A percentile compares a stretch with the other conserved stretches of the same genome.
phyloP scores from a whole-genome alignment of 306 rosid species.

The Gillenia trifoliata region DNA sequence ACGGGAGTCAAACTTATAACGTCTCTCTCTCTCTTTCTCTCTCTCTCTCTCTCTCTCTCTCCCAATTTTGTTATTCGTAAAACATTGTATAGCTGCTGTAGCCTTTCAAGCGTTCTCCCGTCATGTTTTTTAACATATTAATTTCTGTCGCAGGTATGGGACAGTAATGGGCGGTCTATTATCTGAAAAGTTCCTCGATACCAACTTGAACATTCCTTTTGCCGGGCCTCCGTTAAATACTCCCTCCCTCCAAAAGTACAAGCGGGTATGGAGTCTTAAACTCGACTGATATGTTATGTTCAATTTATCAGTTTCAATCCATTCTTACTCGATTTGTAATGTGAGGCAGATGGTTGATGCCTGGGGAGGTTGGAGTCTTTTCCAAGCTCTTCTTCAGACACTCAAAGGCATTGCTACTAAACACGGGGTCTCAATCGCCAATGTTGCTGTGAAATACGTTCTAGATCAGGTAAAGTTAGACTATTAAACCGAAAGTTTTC shows the following conservation, averaged over 20 bases:
- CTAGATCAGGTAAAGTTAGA: conserved; percentile 65
- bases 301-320: too few species aligned
- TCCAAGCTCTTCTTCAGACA: conserved; percentile 79
- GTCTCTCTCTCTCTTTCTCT: conserved; percentile 43
- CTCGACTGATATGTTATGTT: not conserved
- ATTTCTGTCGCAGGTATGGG: conserved; percentile 71
- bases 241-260: conserved; percentile 92
- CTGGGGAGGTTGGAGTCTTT: conserved; percentile 93
- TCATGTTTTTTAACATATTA: conserved; percentile 9
- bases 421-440: conserved; percentile 74
- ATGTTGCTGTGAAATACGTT: conserved; percentile 77
- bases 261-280: conserved; percentile 55
- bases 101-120: not conserved
- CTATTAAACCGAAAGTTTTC: not conserved
- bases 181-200: conserved; percentile 87
- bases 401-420: conserved; percentile 74
- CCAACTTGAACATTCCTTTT: conserved; percentile 80
- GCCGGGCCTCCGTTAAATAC: conserved; percentile 85
- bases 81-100: not conserved
- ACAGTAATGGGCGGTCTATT: conserved; percentile 93
- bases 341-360: conserved; percentile 84
- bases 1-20: conserved; percentile 97
- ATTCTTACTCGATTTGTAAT: not conserved
- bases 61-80: not conserved
- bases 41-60: not conserved